A percentile compares a stretch with the other conserved stretches of the same genome.
Evolutionary conservation across 306 rosid genomes (phyloP).

Genomic region (Medicago lupulina): DNA sequence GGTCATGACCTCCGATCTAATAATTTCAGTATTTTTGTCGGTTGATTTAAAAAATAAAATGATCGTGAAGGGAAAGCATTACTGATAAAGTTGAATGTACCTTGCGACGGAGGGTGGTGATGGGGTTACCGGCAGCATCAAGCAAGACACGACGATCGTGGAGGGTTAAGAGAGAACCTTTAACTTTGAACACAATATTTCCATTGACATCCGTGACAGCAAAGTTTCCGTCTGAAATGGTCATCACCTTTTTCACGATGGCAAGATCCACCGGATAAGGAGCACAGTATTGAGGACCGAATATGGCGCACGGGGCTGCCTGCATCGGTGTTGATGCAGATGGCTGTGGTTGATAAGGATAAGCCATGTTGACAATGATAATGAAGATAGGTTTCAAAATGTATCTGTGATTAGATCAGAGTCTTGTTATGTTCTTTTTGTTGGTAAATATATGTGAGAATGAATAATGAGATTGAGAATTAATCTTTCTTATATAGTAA

Average conservation of each 20-base stretch:
- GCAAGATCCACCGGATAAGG: conserved; percentile 52
- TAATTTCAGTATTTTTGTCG: no score
- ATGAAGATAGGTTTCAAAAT: no score
- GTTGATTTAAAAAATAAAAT: no score
- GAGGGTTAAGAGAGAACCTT: conserved; percentile 40
- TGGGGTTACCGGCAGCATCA: conserved; percentile 53
- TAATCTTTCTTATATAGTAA: background rate
- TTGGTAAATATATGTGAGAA: no score
- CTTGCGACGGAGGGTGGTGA: conserved; percentile 50
- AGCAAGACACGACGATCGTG: conserved; percentile 50
- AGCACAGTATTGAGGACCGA: conserved; percentile 53
- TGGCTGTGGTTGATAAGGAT: conserved; percentile 9
- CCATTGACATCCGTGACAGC: conserved; percentile 55
- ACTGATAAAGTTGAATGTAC: conserved; percentile 12
- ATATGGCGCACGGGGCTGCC: conserved; percentile 25
- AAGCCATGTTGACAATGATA: conserved; percentile 23
- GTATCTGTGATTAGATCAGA: background rate
- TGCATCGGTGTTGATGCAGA: background rate
- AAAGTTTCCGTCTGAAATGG: conserved; percentile 44
- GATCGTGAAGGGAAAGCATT: no score
- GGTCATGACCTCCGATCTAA: no score
- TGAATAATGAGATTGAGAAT: background rate
- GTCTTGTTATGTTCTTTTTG: background rate
- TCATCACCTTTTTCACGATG: conserved; percentile 48
- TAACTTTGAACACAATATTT: conserved; percentile 54